Evolutionary conservation across 257 asterid genomes (phyloP), one percentile per base, ranked within the genome.

Genomic region (Verbena officinalis): DNA sequence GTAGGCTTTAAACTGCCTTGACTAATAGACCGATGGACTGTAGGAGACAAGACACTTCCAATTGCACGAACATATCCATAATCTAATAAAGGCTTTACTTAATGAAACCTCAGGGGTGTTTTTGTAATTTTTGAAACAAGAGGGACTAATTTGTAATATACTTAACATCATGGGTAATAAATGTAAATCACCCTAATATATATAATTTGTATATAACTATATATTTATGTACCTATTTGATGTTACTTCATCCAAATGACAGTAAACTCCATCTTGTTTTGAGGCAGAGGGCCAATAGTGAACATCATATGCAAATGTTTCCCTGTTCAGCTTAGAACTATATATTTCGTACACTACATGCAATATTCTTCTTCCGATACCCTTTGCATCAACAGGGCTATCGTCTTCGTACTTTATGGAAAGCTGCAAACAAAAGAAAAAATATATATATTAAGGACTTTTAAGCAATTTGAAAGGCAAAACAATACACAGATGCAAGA

Each of bases 211-310:
- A 9, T 36, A 42, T 2, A 42, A 12, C 4, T 7, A 38, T 3
- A 13, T 11, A 42, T 4, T 4, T n/a, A 12, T 8, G 4, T 61
- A 83, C 95, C 89, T 81, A 1, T 62, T 68, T 1, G 80, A 75
- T 6, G 87, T 34, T 3, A 24, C 45, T 0, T 83, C 90, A 8
- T 81, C 90, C 64, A 89, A 31, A 86, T 54, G 13, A 89, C 85
- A 20, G 78, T 75, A 4, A 44, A 44, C 34, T 86, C 91, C 1
- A 79, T 68, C 56, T 79, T 89, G 60, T 80, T 84, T 1, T 59
- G 70, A 1, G 97, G 97, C 57, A 89, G 58, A n/a, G 94, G 30
- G 31, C 96, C 95, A 36, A 86, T 42, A 0, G 95, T 89, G 64
- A 84, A 89, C 64, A 62, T 89, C 95, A 49, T 89, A 89, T 0